Evolutionary conservation across 2,329 filamentous ascomycete genomes (phyloP).

Genomic region (Talaromyces sp.): DNA sequence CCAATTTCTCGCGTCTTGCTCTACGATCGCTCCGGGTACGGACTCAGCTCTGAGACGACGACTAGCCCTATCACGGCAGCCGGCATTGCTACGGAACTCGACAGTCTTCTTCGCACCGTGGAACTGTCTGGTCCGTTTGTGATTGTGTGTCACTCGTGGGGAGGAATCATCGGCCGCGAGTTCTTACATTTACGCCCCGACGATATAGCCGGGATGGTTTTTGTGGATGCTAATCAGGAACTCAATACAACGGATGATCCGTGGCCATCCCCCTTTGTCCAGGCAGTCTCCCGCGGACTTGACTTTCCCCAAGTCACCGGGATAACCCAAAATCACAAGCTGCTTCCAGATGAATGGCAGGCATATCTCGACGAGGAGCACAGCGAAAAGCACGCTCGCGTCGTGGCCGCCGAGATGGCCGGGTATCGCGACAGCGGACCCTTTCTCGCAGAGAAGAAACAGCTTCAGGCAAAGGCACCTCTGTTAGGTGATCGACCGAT

Average conservation of each 20-base stretch:
- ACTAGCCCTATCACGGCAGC: conserved; percentile 12
- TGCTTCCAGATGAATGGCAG: conserved; percentile 14
- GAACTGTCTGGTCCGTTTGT: conserved; percentile 14
- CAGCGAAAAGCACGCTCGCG: conserved; percentile 11
- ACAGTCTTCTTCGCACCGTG: conserved; percentile 13
- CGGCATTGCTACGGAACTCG: conserved; percentile 16
- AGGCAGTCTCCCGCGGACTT: neutral
- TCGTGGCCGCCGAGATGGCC: conserved; percentile 11
- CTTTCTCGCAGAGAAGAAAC: conserved; percentile 14
- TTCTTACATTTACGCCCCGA: conserved; percentile 11
- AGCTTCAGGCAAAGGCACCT: conserved; percentile 17
- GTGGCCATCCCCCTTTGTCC: conserved; percentile 3
- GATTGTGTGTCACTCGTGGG: conserved; percentile 16
- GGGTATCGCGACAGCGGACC: conserved; percentile 9
- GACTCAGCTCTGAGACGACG: conserved; percentile 15
- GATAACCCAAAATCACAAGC: neutral
- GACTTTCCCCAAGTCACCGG: neutral
- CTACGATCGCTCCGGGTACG: conserved; percentile 22
- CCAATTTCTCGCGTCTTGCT: conserved; percentile 18
- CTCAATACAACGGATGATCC: conserved; percentile 8
- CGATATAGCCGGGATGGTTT: conserved; percentile 14
- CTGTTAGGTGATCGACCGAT: conserved; percentile 17
- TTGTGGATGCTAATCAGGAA: conserved; percentile 17
- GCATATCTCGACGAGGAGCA: conserved; percentile 12
- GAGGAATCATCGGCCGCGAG: conserved; percentile 16